A percentile compares a stretch with the other conserved stretches of the same genome.
Evolutionary conservation across 1,284 basidiomycete genomes (phyloP).

Genomic region (Gymnopus androsaceus): DNA sequence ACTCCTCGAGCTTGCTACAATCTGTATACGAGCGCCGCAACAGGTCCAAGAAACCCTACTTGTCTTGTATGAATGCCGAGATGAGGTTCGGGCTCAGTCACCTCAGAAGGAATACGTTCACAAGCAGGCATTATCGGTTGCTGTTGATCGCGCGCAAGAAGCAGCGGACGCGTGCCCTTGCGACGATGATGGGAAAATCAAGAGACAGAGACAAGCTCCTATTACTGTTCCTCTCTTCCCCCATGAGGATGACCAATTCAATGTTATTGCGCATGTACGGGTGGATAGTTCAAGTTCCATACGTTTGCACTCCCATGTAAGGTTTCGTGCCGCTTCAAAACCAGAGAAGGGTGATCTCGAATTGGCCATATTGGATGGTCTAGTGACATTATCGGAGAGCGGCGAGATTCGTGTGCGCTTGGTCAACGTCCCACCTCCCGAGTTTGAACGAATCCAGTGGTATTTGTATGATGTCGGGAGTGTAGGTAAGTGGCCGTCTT

Average conservation of each 20-base stretch:
- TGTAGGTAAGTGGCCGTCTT: conserved; percentile 38
- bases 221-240: conserved; percentile 38
- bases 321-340: conserved; percentile 57
- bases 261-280: conserved; percentile 52
- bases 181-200: conserved; percentile 54
- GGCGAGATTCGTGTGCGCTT: conserved; percentile 57
- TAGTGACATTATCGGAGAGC: conserved; percentile 49
- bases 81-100: conserved; percentile 18
- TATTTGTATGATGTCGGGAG: conserved; percentile 63
- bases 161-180: conserved; percentile 66
- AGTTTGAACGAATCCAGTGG: conserved; percentile 60
- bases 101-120: conserved; percentile 45
- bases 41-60: conserved; percentile 60
- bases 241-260: conserved; percentile 33
- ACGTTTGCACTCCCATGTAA: conserved; percentile 62
- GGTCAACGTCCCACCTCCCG: conserved; percentile 58
- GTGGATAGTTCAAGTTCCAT: conserved; percentile 51
- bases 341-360: conserved; percentile 50
- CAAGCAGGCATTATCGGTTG: conserved; percentile 54
- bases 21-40: conserved; percentile 49
- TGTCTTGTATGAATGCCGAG: conserved; percentile 55
- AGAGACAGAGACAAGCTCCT: conserved; percentile 39
- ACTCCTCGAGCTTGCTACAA: conserved; percentile 49
- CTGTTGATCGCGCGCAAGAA: conserved; percentile 64
- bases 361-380: conserved; percentile 51